Percentiles rank a stretch among this genome's conserved stretches.
phyloP scores from a whole-genome alignment of 1,139 yeast species.

The Blastobotrys buckinghamii region DNA sequence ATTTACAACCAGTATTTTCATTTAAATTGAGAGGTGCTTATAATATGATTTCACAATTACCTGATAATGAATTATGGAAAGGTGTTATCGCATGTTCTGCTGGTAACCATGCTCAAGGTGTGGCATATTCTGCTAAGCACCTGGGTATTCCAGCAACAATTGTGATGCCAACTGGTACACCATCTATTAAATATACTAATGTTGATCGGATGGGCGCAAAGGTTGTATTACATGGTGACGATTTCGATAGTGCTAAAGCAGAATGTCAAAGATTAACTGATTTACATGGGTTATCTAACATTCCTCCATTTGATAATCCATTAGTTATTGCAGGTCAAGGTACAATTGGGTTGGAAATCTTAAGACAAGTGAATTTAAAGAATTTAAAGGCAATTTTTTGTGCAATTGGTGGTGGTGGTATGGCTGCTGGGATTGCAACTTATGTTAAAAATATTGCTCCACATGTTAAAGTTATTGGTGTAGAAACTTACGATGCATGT shows the following conservation, averaged over 20 bases:
- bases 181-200: slow-evolving; percentile 85
- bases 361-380: slow-evolving; percentile 76
- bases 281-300: slow-evolving; percentile 71
- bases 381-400: slow-evolving; percentile 82
- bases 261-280: slow-evolving; percentile 72
- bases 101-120: slow-evolving; percentile 99
- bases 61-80: slow-evolving; percentile 57
- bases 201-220: slow-evolving; percentile 91
- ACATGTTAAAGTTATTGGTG: slow-evolving; percentile 90
- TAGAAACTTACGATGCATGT: slow-evolving; percentile 93
- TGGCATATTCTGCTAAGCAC: slow-evolving; percentile 82
- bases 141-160: slow-evolving; percentile 89
- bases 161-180: slow-evolving; percentile 97
- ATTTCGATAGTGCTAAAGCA: slow-evolving; percentile 84
- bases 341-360: slow-evolving; percentile 86
- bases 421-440: slow-evolving; percentile 84
- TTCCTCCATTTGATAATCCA: slow-evolving; percentile 98
- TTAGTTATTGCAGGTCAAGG: slow-evolving; percentile 99
- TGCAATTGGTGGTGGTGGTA: slow-evolving; percentile 97
- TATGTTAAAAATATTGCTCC: slow-evolving; percentile 96
- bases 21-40: slow-evolving; percentile 97
- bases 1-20: slow-evolving; percentile 87
- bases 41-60: slow-evolving; percentile 88
- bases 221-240: slow-evolving; percentile 89
- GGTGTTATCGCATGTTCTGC: slow-evolving; percentile 99